Base-by-base conservation (phyloP, 1,284 basidiomycete species). In the Exobasidium rhododendri region DNA sequence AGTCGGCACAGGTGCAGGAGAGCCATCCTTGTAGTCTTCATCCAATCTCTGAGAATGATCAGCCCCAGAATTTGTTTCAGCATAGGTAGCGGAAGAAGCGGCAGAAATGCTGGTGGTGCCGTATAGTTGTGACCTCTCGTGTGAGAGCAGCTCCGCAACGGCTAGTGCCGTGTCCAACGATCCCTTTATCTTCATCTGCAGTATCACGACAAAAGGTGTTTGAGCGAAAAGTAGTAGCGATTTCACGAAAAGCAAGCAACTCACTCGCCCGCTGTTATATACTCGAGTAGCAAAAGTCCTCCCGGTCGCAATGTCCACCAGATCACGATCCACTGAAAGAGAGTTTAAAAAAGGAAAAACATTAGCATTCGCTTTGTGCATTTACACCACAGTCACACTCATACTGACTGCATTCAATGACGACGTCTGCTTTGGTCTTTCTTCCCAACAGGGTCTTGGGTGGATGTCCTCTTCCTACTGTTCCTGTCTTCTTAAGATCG, bases 51-150 rank as follows among this genome's bases (percentile, higher is more conserved):
- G 49, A 30, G 62, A 43, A n/a, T n/a, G n/a, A n/a, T n/a, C n/a
- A n/a, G n/a, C n/a, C n/a, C n/a, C n/a, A n/a, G n/a, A n/a, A n/a
- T n/a, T n/a, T n/a, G n/a, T n/a, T 31, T 62, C 40, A 30, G 6
- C 14, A 17, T 65, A 60, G 6, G 32, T 49, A 2, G 62, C 62
- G 26, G 45, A 45, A 28, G 51, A 24, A 4, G 55, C 28, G n/a
- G 66, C 47, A 24, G 68, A 65, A 3, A 62, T 26, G n/a, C n/a
- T n/a, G n/a, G n/a, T n/a, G 13, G 66, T 40, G 31, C 66, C 68
- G 59, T 67, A 77, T 49, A 79, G 65, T 60, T 73, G 70, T 35
- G 68, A 67, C 10, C 75, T 70, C 63, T 79, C 74, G 58, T 75
- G 69, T n/a, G 63, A 63, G 32, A 79, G 57, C 17, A 79, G 58